Conservation (phyloP, 371 early-diverging fungal genomes). For the Syncephalastrum contaminatum region DNA sequence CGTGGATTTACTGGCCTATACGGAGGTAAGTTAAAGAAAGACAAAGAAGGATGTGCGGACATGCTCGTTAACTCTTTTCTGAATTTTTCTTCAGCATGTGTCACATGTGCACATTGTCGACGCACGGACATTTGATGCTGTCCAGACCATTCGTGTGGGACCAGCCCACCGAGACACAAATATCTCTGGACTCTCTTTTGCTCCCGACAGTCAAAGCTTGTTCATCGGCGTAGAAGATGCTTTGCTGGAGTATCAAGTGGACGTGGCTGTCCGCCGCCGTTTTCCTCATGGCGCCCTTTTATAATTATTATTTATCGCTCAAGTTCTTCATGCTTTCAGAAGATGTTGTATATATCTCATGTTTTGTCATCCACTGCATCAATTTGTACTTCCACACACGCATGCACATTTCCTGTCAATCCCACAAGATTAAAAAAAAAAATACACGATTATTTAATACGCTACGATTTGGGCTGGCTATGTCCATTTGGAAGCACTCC, state of each 20-base stretch:
- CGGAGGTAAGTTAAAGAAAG: conserved; percentile 54
- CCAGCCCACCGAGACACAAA: conserved; percentile 64
- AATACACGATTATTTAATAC: too few species aligned
- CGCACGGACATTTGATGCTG: conserved; percentile 77
- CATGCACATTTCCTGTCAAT: too few species aligned
- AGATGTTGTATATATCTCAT: too few species aligned
- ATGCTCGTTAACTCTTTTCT: neutral
- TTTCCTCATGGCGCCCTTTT: conserved; percentile 55
- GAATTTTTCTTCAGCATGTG: conserved; percentile 60
- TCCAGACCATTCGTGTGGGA: conserved; percentile 64
- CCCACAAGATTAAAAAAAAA: too few species aligned
- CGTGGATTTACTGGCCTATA: conserved; percentile 78
- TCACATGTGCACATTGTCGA: conserved; percentile 85
- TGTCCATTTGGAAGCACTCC: too few species aligned
- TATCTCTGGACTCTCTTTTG: conserved; percentile 77
- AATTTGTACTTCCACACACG: too few species aligned
- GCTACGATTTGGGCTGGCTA: too few species aligned
- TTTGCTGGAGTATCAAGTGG: conserved; percentile 56
- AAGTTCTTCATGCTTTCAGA: neutral
- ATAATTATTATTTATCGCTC: conserved; percentile 13
- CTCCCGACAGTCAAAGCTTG: conserved; percentile 72
- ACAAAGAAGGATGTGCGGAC: neutral
- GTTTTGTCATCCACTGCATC: too few species aligned
- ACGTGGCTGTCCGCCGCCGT: conserved; percentile 55
- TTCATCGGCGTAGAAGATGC: conserved; percentile 70